Evolutionary conservation across 495 filamentous ascomycete species (phyloP), one percentile per base, ranked within the genome.

Genomic region (Xylaria longipes): DNA sequence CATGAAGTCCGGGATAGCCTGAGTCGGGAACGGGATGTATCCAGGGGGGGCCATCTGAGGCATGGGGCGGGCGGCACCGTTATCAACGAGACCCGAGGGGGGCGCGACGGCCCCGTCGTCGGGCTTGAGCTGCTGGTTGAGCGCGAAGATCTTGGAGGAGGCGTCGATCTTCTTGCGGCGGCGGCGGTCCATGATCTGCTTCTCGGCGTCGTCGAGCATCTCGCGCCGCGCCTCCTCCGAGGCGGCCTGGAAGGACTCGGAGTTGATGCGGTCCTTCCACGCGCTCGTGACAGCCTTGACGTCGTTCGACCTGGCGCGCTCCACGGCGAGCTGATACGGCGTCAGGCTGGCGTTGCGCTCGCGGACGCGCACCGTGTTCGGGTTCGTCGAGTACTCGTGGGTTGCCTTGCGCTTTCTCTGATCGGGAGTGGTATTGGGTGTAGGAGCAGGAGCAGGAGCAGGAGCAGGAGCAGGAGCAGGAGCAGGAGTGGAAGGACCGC

Each of bases 101-200:
- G 45, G 4, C 3, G 8, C 63, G 25, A 11, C n/a, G 15, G 41
- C 39, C 12, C 4, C 22, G 7, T 6, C 62, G 7, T 35, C 17
- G 17, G 31, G 20, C 33, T 15, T 6, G 0, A 12, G n/a, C 48
- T 39, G 1, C 33, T 43, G 20, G 22, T 67, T 56, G n/a, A 67
- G 65, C 20, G 22, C n/a, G 3, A n/a, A n/a, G 20, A 65, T 45
- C 41, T 65, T 71, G 35, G 61, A 54, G 2, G 29, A 17, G 11
- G n/a, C n/a, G 22, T 71, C 69, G 25, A 65, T 65, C 11, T 33
- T 33, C 58, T 65, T 65, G n/a, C 20, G n/a, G 17, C 69, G 60
- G 14, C 69, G 69, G 17, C 69, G 62, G 20, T 65, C 48, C 31
- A 54, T 50, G 61, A 71, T 17, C 0, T 12, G 2, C 17, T 56